These are phyloP conservation scores for Pichia inconspicua DNA, from an alignment of 1,139 yeast species.

Conservation along the genomic window DNA sequence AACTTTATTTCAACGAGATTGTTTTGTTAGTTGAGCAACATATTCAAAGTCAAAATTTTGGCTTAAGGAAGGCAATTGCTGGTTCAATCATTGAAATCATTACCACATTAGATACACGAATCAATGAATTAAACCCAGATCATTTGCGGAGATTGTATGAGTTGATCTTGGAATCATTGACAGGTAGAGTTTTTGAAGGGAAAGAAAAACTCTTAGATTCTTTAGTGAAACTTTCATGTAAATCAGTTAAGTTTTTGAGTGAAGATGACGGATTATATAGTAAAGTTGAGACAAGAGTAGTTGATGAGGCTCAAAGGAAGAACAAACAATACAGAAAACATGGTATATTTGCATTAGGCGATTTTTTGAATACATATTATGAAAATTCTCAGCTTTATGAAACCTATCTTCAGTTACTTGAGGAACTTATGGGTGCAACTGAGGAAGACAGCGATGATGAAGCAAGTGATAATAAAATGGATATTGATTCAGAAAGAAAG, in stretches of 20 bases:
- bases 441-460: slow-evolving; percentile 26
- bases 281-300: slow-evolving; percentile 37
- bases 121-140: slow-evolving; percentile 28
- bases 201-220: slow-evolving; percentile 73
- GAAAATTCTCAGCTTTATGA: slow-evolving; percentile 31
- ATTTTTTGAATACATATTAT: slow-evolving; percentile 40
- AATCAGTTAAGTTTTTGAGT: slow-evolving; percentile 32
- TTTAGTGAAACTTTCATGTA: slow-evolving; percentile 49
- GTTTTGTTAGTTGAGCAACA: slow-evolving; percentile 41
- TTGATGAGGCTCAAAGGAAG: slow-evolving; percentile 58
- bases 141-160: slow-evolving; percentile 37
- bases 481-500: not conserved
- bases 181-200: slow-evolving; percentile 85
- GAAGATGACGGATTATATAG: slow-evolving; percentile 28
- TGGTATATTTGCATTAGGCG: slow-evolving; percentile 44
- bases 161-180: slow-evolving; percentile 53
- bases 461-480: slow-evolving; percentile 17
- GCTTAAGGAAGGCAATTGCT: slow-evolving; percentile 65
- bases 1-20: slow-evolving; percentile 68
- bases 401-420: slow-evolving; percentile 35
- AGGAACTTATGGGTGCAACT: slow-evolving; percentile 25
- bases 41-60: slow-evolving; percentile 53
- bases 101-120: slow-evolving; percentile 27
- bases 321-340: slow-evolving; percentile 57
- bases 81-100: slow-evolving; percentile 59